Evolutionary conservation across 2,329 filamentous ascomycete species (phyloP).

Genomic region (Epichloe sp.): DNA sequence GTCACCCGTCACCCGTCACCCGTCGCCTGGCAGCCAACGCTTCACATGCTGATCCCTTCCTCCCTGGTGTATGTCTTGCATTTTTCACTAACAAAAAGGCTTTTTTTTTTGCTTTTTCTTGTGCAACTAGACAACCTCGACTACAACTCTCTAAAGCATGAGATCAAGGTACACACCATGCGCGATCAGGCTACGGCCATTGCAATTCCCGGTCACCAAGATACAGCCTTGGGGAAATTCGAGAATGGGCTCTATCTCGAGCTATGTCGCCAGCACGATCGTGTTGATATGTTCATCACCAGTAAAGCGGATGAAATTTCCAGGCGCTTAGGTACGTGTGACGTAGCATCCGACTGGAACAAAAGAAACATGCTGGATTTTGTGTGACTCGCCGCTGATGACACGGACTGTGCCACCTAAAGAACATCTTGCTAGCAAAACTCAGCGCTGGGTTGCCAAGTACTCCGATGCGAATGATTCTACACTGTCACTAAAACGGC

Average conservation of each 20-base stretch:
- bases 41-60: background rate
- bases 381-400: background rate
- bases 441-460: slow-evolving; percentile 34
- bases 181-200: slow-evolving; percentile 56
- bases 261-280: slow-evolving; percentile 61
- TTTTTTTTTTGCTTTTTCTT: background rate
- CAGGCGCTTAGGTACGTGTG: slow-evolving; percentile 49
- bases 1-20: background rate
- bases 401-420: background rate
- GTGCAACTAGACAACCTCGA: slow-evolving; percentile 62
- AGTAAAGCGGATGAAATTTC: slow-evolving; percentile 72
- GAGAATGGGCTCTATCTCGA: slow-evolving; percentile 60
- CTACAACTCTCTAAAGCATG: slow-evolving; percentile 74
- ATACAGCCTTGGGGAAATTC: slow-evolving; percentile 46
- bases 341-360: background rate
- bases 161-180: slow-evolving; percentile 71
- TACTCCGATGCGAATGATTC: slow-evolving; percentile 22
- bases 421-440: slow-evolving; percentile 37
- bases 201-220: slow-evolving; percentile 59
- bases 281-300: slow-evolving; percentile 63
- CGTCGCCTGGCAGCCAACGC: background rate
- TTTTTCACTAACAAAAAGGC: background rate
- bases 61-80: background rate
- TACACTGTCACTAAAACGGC: slow-evolving; percentile 29
- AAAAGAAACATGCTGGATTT: background rate